Evolutionary conservation across 2,329 filamentous ascomycete species (phyloP).

Genomic region (Juglanconis oblonga): DNA sequence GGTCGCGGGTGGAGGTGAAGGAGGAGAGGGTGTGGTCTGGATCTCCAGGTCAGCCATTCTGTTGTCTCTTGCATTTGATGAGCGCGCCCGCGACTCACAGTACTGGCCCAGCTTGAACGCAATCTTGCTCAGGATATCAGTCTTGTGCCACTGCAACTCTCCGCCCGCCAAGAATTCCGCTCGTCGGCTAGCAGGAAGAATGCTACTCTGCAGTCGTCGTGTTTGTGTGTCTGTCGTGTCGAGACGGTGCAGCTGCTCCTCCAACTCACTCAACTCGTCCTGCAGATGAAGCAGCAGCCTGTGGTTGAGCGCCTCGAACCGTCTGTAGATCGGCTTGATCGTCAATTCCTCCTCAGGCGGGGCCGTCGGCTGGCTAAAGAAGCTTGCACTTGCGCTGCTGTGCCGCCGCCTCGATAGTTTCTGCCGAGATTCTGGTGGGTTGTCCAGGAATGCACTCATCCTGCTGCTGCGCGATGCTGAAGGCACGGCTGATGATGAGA

Average conservation of each 20-base stretch:
- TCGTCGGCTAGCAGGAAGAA: slow-evolving; percentile 58
- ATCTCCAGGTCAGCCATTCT: slow-evolving; percentile 9
- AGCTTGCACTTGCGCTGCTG: slow-evolving; percentile 10
- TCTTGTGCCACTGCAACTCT: slow-evolving; percentile 59
- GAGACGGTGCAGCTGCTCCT: slow-evolving; percentile 70
- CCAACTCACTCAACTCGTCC: slow-evolving; percentile 78
- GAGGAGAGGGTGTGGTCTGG: slow-evolving; percentile 58
- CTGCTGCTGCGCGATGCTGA: slow-evolving; percentile 17
- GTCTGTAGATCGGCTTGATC: slow-evolving; percentile 69
- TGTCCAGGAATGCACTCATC: slow-evolving; percentile 3
- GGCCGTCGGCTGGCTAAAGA: neutral
- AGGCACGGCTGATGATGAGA: slow-evolving; percentile 35
- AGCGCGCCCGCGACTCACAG: slow-evolving; percentile 41
- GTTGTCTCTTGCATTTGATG: neutral
- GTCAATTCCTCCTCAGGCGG: slow-evolving; percentile 19
- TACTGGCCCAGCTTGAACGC: slow-evolving; percentile 67
- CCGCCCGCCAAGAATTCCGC: slow-evolving; percentile 51
- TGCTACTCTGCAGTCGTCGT: slow-evolving; percentile 38
- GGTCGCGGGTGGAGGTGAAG: slow-evolving; percentile 50
- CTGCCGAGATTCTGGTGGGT: slow-evolving; percentile 16
- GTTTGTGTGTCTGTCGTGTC: slow-evolving; percentile 58
- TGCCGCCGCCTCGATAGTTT: neutral
- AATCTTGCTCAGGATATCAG: slow-evolving; percentile 59
- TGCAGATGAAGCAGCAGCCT: slow-evolving; percentile 79
- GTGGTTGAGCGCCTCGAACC: slow-evolving; percentile 80